Conservation (phyloP, 1,284 basidiomycete genomes). For the Tremellales sp. region DNA sequence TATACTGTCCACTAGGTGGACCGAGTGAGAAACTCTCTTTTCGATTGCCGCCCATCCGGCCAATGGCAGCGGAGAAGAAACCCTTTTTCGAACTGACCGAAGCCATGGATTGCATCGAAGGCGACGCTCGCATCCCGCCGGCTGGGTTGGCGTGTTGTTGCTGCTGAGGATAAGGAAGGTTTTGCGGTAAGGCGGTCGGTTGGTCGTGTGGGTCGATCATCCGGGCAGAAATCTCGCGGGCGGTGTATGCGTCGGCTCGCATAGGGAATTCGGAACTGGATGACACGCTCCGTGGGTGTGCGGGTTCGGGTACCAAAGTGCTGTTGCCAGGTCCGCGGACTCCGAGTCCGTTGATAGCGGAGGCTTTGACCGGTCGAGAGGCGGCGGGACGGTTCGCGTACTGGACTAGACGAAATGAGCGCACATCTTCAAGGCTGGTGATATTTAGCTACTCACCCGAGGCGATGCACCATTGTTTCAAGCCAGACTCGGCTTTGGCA, state of each 20-base stretch:
- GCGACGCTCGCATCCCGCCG: slow-evolving; percentile 14
- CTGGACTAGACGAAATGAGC: neutral
- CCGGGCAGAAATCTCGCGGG: slow-evolving; percentile 41
- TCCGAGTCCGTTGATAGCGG: slow-evolving; percentile 10
- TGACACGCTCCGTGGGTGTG: slow-evolving; percentile 36
- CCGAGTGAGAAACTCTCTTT: slow-evolving; percentile 25
- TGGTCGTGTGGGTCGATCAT: slow-evolving; percentile 38
- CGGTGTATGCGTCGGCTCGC: slow-evolving; percentile 41
- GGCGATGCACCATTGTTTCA: slow-evolving; percentile 68
- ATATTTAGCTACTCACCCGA: slow-evolving; percentile 57
- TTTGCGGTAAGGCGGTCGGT: slow-evolving; percentile 51
- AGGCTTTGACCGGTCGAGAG: slow-evolving; percentile 4
- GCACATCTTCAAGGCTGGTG: neutral
- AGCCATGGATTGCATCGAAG: slow-evolving; percentile 29
- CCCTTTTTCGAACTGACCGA: slow-evolving; percentile 20
- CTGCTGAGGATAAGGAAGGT: slow-evolving; percentile 69
- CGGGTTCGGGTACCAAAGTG: slow-evolving; percentile 5
- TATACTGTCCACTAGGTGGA: slow-evolving; percentile 11
- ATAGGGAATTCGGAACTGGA: slow-evolving; percentile 44
- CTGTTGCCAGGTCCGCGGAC: neutral
- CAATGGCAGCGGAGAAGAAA: slow-evolving; percentile 29
- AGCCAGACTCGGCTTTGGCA: slow-evolving; percentile 68
- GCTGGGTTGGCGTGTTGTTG: slow-evolving; percentile 18
- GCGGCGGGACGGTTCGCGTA: slow-evolving; percentile 11
- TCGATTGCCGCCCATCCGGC: slow-evolving; percentile 27